phyloP scores from a whole-genome alignment of 495 filamentous ascomycete species.

The Parmelia sp. region DNA sequence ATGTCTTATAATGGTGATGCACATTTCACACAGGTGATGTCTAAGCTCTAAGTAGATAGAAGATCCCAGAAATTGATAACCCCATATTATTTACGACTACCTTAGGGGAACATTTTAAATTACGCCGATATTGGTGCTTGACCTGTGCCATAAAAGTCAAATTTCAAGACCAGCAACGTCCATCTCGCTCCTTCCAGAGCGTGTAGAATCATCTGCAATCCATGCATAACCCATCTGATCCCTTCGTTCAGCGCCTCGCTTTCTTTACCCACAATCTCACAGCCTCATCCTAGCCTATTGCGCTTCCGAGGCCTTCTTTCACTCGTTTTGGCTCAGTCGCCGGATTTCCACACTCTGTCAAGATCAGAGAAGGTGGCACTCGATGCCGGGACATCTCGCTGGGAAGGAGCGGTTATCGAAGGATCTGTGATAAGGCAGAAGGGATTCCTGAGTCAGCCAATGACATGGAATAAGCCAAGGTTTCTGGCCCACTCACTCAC shows the following conservation, averaged over 20 bases:
- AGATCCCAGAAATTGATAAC: neutral
- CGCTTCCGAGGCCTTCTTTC: neutral
- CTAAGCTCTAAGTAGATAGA: neutral
- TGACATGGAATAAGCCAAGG: neutral
- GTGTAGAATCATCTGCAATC: neutral
- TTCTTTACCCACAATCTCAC: neutral
- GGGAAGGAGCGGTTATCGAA: neutral
- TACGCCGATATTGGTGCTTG: neutral
- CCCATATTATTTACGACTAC: neutral
- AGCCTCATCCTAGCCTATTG: neutral
- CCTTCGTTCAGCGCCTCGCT: neutral
- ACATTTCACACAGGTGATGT: neutral
- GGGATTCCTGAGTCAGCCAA: neutral
- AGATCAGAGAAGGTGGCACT: neutral
- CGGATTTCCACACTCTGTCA: neutral
- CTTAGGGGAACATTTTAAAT: conserved; percentile 3
- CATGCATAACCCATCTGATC: neutral
- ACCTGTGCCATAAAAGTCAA: conserved; percentile 6
- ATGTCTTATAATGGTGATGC: neutral
- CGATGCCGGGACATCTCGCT: neutral
- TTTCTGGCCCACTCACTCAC: neutral
- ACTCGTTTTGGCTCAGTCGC: neutral
- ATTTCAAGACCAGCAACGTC: neutral
- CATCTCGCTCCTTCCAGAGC: neutral
- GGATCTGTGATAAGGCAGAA: neutral